Base-by-base conservation (phyloP, 2,329 filamentous ascomycete species). In the Albifimbria verrucaria region DNA sequence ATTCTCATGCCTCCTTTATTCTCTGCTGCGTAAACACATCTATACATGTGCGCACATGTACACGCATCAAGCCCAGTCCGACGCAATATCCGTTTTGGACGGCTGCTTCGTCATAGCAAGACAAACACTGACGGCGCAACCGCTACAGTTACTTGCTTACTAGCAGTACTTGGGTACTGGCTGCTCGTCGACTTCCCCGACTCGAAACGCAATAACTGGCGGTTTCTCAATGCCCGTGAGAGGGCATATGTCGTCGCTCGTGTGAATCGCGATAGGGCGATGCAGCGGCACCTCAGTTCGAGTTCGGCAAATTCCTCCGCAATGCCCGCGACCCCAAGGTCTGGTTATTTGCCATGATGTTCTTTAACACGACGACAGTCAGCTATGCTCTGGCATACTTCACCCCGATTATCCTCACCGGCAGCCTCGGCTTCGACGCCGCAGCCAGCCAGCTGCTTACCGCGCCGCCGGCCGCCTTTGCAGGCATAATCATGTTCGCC, bases 371-470 rank as follows among this genome's bases (percentile, higher is more conserved):
- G 2, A 91, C 89, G 1, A 89, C 88, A 10, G 81, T 89, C 49
- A 80, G 80, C 1, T 94, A 94, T 65, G 84, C 89, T 0, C 80
- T 94, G 7, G 87, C 88, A 2, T 93, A 89, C 68, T 92, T 92
- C 65, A 72, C 92, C 3, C 89, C 90, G 6, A 82, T 92, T 62
- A 89, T 94, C 61, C 81, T 95, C 17, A 69, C 74, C 48, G 61
- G 61, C 28, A 79, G 74, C 66, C 81, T 92, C 75, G 80, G 82
- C 15, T 92, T 90, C 73, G 75, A 69, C 45, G 75, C 86, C 6
- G 85, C 77, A 7, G 75, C 75, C 47, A 76, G 87, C 0, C 88
- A 91, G 68, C 90, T 87, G 64, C 81, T 92, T 4, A 78, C 86
- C 4, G 87, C 89, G 0, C 87, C 87, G 0, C 86, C 87, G 0